These are phyloP conservation scores for Psidium guajava DNA, from an alignment of 345 rosid genomes.

Conservation along the genomic window DNA sequence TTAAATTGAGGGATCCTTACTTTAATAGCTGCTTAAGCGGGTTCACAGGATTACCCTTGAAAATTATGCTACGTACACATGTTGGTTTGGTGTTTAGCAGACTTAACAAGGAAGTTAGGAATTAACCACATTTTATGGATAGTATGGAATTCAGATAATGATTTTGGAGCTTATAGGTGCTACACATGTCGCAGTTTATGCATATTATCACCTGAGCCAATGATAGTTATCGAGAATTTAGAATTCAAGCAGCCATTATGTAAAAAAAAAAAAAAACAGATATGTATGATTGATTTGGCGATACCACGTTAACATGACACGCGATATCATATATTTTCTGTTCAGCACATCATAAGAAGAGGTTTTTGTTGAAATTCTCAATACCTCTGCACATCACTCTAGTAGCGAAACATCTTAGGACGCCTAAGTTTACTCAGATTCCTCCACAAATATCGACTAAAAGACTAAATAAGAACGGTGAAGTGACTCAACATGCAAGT, in stretches of 20 bases:
- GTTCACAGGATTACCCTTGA: neutral
- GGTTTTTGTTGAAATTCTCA: neutral
- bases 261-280: neutral
- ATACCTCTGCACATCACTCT: neutral
- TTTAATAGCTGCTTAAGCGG: neutral
- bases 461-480: neutral
- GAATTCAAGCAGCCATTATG: neutral
- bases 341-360: neutral
- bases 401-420: neutral
- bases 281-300: neutral
- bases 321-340: neutral
- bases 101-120: neutral
- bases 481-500: slow-evolving; percentile 22
- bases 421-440: neutral
- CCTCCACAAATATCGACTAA: neutral
- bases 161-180: neutral
- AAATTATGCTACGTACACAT: neutral
- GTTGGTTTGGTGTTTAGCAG: neutral
- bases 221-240: neutral
- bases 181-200: neutral
- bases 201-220: neutral
- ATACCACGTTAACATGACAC: neutral
- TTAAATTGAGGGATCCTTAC: neutral
- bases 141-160: neutral
- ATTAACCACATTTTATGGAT: neutral